These are phyloP conservation scores for Thelephora ganbajun DNA, from an alignment of 768 basidiomycete genomes.

Conservation along the genomic window DNA sequence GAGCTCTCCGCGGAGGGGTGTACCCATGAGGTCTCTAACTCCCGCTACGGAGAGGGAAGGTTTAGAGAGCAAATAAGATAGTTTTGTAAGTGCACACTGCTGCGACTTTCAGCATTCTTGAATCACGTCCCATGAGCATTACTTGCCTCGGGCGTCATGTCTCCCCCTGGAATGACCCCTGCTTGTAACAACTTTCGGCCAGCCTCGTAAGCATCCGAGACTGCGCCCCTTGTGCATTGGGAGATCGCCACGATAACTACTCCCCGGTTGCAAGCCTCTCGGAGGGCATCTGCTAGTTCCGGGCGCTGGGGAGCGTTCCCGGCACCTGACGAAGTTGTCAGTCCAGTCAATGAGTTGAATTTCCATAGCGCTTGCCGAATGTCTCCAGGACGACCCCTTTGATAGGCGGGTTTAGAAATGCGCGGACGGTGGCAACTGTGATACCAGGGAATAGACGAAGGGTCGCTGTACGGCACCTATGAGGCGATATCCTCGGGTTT, in stretches of 20 bases:
- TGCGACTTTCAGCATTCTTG: not conserved
- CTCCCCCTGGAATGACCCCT: conserved; percentile 77
- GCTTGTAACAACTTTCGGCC: conserved; percentile 51
- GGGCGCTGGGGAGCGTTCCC: conserved; percentile 82
- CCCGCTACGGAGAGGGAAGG: conserved; percentile 52
- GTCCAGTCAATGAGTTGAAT: not conserved
- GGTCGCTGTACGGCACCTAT: conserved; percentile 34
- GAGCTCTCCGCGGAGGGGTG: conserved; percentile 81
- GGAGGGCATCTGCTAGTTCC: conserved; percentile 64
- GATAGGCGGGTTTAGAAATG: conserved; percentile 63
- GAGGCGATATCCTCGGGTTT: conserved; percentile 10
- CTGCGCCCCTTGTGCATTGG: conserved; percentile 79
- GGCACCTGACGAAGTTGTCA: conserved; percentile 19
- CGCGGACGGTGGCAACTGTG: conserved; percentile 53
- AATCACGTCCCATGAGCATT: not conserved
- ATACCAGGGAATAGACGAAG: conserved; percentile 85
- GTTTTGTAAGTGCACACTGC: conserved; percentile 82
- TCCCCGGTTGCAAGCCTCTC: conserved; percentile 70
- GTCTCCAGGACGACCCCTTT: conserved; percentile 81
- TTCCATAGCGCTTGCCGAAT: conserved; percentile 35
- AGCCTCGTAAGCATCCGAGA: conserved; percentile 74
- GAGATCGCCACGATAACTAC: conserved; percentile 85
- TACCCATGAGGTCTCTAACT: conserved; percentile 62
- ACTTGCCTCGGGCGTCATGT: conserved; percentile 90
- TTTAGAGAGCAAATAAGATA: conserved; percentile 83